Conservation (phyloP, 257 asterid species). For the Leonotis leonurus region DNA sequence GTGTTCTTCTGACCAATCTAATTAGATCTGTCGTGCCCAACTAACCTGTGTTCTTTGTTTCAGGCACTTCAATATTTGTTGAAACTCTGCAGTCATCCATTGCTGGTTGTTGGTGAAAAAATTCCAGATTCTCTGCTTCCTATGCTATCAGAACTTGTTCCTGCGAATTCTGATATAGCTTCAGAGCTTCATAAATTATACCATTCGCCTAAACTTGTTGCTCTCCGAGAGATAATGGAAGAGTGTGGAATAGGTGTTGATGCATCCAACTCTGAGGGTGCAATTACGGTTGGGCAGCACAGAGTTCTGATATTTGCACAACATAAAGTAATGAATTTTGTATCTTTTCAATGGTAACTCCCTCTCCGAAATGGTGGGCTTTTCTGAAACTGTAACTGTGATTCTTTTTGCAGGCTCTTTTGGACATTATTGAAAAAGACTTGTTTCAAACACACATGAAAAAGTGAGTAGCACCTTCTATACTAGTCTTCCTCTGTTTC, state of each 20-base stretch:
- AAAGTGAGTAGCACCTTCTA: slow-evolving; percentile 48
- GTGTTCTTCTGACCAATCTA: background rate
- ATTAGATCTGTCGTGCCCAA: slow-evolving; percentile 6
- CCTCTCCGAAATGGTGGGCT: background rate
- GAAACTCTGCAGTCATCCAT: slow-evolving; percentile 96
- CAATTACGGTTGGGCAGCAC: slow-evolving; percentile 74
- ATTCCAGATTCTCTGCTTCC: slow-evolving; percentile 68
- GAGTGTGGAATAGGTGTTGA: slow-evolving; percentile 99
- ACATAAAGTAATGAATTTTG: slow-evolving; percentile 58
- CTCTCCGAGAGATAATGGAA: slow-evolving; percentile 96
- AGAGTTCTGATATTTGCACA: slow-evolving; percentile 97
- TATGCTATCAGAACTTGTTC: slow-evolving; percentile 64
- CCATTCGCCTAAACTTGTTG: slow-evolving; percentile 95
- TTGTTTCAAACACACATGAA: slow-evolving; percentile 80
- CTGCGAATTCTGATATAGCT: slow-evolving; percentile 52
- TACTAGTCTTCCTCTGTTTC: background rate
- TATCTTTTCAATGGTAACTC: background rate
- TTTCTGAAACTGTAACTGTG: slow-evolving; percentile 19
- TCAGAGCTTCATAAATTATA: slow-evolving; percentile 80
- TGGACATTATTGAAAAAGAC: slow-evolving; percentile 89
- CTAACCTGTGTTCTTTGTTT: slow-evolving; percentile 16
- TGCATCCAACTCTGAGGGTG: slow-evolving; percentile 70
- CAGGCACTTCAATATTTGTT: slow-evolving; percentile 98
- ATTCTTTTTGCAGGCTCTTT: slow-evolving; percentile 62
- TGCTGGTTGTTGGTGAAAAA: slow-evolving; percentile 79